These are phyloP conservation scores for Tetragonia tetragonoides DNA, from an alignment of 148 eudicot species.

Conservation along the genomic window DNA sequence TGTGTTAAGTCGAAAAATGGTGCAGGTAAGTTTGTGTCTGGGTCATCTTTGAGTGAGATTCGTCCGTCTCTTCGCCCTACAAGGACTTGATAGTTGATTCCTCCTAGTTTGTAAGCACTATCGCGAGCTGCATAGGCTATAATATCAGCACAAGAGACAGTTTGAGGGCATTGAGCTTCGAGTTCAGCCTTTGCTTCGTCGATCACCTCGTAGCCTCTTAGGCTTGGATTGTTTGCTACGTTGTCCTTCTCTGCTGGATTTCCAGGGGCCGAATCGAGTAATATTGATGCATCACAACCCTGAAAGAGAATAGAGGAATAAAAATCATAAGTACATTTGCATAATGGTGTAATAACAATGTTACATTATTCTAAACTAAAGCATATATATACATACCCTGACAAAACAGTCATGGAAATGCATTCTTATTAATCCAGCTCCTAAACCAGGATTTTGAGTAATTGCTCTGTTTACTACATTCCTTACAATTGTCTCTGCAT, in stretches of 20 bases:
- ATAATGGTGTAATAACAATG: no score
- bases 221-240: constrained; percentile 27
- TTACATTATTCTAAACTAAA: background rate
- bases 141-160: constrained; percentile 39
- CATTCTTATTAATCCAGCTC: constrained; percentile 23
- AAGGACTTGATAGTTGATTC: constrained; percentile 24
- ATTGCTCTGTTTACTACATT: constrained; percentile 21
- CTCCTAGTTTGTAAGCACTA: constrained; percentile 24
- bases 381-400: constrained; percentile 15
- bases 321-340: background rate
- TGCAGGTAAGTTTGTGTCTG: constrained; percentile 22
- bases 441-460: constrained; percentile 19
- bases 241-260: constrained; percentile 32
- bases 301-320: background rate
- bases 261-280: constrained; percentile 32
- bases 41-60: constrained; percentile 25
- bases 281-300: constrained; percentile 51
- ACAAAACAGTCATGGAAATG: constrained; percentile 31
- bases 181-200: constrained; percentile 39
- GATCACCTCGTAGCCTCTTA: constrained; percentile 38
- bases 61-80: constrained; percentile 32
- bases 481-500: constrained; percentile 14
- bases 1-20: constrained; percentile 16
- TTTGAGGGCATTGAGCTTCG: constrained; percentile 32
- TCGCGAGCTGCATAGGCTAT: constrained; percentile 45